Evolutionary conservation across 345 rosid genomes (phyloP).

Genomic region (Lenwebbia sp.): DNA sequence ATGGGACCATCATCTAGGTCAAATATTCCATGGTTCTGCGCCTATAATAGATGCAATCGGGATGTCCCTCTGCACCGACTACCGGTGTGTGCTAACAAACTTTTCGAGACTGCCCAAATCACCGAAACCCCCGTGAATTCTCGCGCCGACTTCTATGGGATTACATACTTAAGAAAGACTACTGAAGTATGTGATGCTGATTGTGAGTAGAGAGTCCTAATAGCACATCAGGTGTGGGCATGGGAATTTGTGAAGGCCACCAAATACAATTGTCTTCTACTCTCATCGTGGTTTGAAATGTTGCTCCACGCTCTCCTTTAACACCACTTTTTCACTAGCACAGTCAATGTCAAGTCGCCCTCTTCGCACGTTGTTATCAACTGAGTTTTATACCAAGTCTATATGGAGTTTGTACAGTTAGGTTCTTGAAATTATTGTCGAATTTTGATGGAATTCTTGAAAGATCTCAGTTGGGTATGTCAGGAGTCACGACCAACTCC

Average conservation of each 20-base stretch:
- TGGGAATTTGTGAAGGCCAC: not conserved
- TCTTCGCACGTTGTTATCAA: not conserved
- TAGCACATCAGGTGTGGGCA: not conserved
- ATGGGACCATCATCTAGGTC: not conserved
- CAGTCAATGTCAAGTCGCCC: not conserved
- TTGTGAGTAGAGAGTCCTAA: not conserved
- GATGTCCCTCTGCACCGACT: not conserved
- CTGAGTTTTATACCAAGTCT: not conserved
- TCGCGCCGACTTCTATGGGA: not conserved
- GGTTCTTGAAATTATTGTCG: not conserved
- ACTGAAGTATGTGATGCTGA: not conserved
- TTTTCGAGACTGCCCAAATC: not conserved
- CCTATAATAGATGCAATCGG: not conserved
- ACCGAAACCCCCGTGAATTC: not conserved
- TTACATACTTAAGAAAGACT: not conserved
- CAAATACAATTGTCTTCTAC: not conserved
- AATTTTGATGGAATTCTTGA: not conserved
- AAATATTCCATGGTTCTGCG: not conserved
- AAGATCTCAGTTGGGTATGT: not conserved
- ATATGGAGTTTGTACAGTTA: not conserved
- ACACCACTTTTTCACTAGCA: not conserved
- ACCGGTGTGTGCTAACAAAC: rapidly evolving
- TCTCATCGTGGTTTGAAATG: not conserved
- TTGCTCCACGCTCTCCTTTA: not conserved
- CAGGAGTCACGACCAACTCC: not conserved